Base-by-base conservation (phyloP, 139 green algal genomes). In the Haematococcus sp. region DNA sequence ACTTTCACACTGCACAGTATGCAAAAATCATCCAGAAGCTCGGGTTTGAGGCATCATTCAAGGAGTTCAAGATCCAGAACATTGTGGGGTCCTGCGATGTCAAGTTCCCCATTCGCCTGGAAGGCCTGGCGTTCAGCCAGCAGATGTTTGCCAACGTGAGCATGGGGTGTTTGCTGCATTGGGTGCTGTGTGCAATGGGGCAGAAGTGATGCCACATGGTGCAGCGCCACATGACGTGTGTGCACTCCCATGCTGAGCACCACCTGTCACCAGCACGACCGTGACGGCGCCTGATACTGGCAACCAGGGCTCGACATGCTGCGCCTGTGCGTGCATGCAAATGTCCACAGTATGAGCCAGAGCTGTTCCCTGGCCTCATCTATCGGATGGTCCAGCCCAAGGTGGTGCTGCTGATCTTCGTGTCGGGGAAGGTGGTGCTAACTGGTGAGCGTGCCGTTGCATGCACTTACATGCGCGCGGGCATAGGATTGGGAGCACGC, bases 61-160 rank as follows among this genome's bases (percentile, higher is more conserved):
- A 93, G 85, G 96, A 99, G 70, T 99, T 98, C 84, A 98, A 97
- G 63, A 91, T 98, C 70, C 95, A 99, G 71, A 99, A 99, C 83
- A 98, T 99, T 70, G 96, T 99, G 59, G 96, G 91, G 2, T 98
- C 94, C 19, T 98, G 93, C 68, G 95, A 98, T 70, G 96, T 99
- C 31, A 91, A 92, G 69, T 99, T 99, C 77, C 96, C 96, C 27
- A 99, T 99, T 71, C 86, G 95, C 19, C 77, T 99, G 65, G 96
- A 99, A 66, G 94, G 95, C 35, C 83, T 99, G 23, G 77, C 88
- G 3, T 93, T 88, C 71, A 73, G 90, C 0, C 95, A 99, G 76
- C 76, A 73, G 40, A 78, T 94, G 32, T 99, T 98, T 77, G 93
- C 81, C 56, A 95, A 74, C 27, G 83, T 88, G 35, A 77, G 81